phyloP scores from a whole-genome alignment of 1,284 basidiomycete species.

The Ustilago vetiveriae region DNA sequence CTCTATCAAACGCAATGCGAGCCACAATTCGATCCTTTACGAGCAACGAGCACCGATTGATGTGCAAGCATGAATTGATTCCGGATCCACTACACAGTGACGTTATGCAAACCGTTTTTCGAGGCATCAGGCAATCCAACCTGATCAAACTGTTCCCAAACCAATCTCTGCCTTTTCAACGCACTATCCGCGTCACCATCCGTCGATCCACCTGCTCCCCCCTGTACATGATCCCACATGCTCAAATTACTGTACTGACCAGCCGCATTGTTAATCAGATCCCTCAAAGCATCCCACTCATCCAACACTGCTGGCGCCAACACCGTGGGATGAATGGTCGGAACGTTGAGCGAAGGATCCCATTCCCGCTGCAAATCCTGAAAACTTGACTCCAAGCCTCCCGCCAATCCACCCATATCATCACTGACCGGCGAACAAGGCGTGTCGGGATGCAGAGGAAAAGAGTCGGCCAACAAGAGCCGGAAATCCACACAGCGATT shows the following conservation, averaged over 20 bases:
- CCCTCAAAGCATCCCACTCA: slow-evolving; percentile 61
- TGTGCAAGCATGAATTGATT: too few species aligned
- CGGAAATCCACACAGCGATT: slow-evolving; percentile 24
- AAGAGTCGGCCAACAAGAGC: slow-evolving; percentile 20
- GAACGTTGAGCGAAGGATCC: slow-evolving; percentile 34
- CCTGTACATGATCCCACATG: slow-evolving; percentile 30
- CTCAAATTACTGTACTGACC: slow-evolving; percentile 37
- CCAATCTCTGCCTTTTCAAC: slow-evolving; percentile 21
- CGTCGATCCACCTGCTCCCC: slow-evolving; percentile 1
- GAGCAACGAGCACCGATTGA: not conserved
- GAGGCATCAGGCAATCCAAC: slow-evolving; percentile 17
- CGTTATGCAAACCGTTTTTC: not conserved
- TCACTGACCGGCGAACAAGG: too few species aligned
- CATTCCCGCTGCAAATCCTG: slow-evolving; percentile 34
- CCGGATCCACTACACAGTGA: not conserved
- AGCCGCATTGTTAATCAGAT: slow-evolving; percentile 51
- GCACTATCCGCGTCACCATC: slow-evolving; percentile 41
- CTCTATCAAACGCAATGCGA: too few species aligned
- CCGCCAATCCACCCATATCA: slow-evolving; percentile 12
- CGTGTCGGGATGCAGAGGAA: slow-evolving; percentile 11
- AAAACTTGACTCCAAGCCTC: slow-evolving; percentile 20
- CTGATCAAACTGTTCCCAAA: slow-evolving; percentile 27
- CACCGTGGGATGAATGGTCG: slow-evolving; percentile 38
- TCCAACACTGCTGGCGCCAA: slow-evolving; percentile 34
- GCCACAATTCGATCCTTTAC: not conserved